Conservation (phyloP, 176 grass and related monocot species). For the Raddia guianensis region DNA sequence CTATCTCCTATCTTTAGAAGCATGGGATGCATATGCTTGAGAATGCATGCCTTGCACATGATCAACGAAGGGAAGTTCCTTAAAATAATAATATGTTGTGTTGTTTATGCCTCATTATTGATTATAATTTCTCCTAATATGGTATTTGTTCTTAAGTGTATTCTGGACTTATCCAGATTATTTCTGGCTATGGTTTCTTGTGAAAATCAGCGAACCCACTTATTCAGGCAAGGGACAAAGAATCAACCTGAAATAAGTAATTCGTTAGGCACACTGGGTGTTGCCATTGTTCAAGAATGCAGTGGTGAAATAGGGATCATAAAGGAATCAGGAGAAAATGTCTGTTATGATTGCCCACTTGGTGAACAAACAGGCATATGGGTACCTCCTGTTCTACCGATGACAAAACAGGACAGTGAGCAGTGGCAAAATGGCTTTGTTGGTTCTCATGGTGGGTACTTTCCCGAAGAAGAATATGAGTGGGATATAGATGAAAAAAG, state of each 20-base stretch:
- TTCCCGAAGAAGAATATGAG: conserved; percentile 64
- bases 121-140: not conserved
- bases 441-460: conserved; percentile 53
- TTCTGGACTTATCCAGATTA: not conserved
- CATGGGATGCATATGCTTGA: conserved; percentile 8
- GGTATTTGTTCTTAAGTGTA: not conserved
- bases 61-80: not conserved
- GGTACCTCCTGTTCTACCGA: conserved; percentile 85
- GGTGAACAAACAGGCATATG: conserved; percentile 75
- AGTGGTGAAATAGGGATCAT: conserved; percentile 3
- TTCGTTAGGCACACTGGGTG: conserved; percentile 12
- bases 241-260: conserved; percentile 9
- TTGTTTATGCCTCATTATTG: not conserved
- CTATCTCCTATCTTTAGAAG: conserved; percentile 10
- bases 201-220: conserved; percentile 32
- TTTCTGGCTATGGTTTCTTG: conserved; percentile 17
- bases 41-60: not conserved
- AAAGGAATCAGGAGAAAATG: conserved; percentile 45
- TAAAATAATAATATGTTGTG: not conserved
- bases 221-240: conserved; percentile 9
- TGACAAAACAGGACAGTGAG: conserved; percentile 60
- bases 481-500: conserved; percentile 68
- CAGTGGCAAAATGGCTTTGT: conserved; percentile 77
- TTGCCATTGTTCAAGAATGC: conserved; percentile 16
- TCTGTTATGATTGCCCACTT: conserved; percentile 55